Evolutionary conservation across 1,284 basidiomycete species (phyloP), one percentile per base, ranked within the genome.

Genomic region (Tilletia indica): DNA sequence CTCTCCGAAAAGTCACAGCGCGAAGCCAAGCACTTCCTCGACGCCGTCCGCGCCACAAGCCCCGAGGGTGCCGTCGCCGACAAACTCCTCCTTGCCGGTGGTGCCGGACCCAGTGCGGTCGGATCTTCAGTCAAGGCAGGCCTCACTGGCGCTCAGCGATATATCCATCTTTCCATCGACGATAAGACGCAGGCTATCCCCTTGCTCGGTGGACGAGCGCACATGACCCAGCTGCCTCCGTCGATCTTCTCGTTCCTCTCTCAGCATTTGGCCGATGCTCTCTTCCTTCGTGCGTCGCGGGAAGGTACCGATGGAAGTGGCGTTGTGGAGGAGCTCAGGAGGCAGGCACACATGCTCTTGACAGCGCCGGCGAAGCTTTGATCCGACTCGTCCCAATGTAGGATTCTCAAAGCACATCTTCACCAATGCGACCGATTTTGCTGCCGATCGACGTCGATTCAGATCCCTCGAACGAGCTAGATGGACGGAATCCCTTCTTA

Each of bases 1-100:
- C 31, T 38, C 14, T 34, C 61, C 2, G 36, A 25, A 11, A 16
- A 39, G 19, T 34, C 61, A n/a, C 34, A 38, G 19, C 19, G 14
- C 61, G 34, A 34, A 64, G 61, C 61, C 14, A 25, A 38, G 36
- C 19, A 25, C 61, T 64, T 39, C 61, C 34, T 64, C 34, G 61
- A 38, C 14, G n/a, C 61, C 16, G 38, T 64, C 34, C 31, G 61
- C 19, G 19, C 34, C 61, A 42, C 61, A 16, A 64, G 61, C 36
- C 36, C 61, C 6, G 61, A 64, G 14, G 61, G 61, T 14, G 61
- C 61, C 6, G 19, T 64, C 34, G 36, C 36, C 0, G 61, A 64
- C 61, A 42, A 64, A 25, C 56, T 58, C 36, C 51, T 64, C 34
- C 34, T 34, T 36, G 9, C 61, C 34, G 61, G 34, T 36, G 11